Conservation (phyloP, 2,329 filamentous ascomycete species). For the Botrytis cinerea region DNA sequence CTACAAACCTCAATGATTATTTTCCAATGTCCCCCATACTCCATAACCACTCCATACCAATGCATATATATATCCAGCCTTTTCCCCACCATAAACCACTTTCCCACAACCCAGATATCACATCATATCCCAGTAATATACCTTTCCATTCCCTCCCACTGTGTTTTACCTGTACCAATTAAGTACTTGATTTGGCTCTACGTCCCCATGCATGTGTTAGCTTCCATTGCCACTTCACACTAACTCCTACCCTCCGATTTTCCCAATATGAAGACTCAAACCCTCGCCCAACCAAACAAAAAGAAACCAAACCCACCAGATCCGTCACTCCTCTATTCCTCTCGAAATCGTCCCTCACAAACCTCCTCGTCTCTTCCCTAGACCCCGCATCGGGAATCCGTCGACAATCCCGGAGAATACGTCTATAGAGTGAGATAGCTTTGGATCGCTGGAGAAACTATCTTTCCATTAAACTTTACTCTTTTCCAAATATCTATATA, state of each 20-base stretch:
- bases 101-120: background rate
- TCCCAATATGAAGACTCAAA: background rate
- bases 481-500: background rate
- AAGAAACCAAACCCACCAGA: conserved; percentile 47
- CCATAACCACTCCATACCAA: background rate
- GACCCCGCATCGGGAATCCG: conserved; percentile 54
- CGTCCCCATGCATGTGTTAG: conserved; percentile 12
- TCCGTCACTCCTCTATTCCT: conserved; percentile 58
- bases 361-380: conserved; percentile 56
- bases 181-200: conserved; percentile 64
- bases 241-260: background rate
- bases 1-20: background rate
- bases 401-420: conserved; percentile 56
- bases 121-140: conserved; percentile 53
- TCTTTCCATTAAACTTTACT: background rate
- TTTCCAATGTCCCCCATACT: background rate
- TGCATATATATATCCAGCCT: conserved; percentile 11
- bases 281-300: background rate
- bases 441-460: conserved; percentile 59
- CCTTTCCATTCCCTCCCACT: conserved; percentile 64
- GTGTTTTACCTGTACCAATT: conserved; percentile 63
- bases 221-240: background rate
- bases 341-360: conserved; percentile 62
- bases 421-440: conserved; percentile 59
- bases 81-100: background rate